Percentiles rank a stretch among this genome's conserved stretches.
Evolutionary conservation across 768 basidiomycete species (phyloP).

Genomic region (Lactarius tabidus): DNA sequence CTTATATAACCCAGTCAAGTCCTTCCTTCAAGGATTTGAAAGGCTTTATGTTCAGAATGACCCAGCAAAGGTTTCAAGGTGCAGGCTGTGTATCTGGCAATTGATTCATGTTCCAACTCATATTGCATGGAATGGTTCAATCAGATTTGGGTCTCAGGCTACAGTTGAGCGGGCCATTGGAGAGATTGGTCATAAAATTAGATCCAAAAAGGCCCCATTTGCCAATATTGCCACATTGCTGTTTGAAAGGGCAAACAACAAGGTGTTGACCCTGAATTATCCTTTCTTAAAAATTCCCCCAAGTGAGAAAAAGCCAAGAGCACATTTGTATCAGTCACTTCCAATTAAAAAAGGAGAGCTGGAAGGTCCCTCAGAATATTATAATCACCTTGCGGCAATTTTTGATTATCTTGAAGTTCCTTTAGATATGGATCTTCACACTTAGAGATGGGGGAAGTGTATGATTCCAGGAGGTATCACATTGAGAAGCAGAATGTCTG

Average conservation of each 20-base stretch:
- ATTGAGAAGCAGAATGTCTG: too few relatives aligned
- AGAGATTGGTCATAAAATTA: neutral
- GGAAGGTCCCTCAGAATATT: too few relatives aligned
- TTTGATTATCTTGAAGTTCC: too few relatives aligned
- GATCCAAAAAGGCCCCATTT: conserved; percentile 1
- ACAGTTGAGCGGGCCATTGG: conserved; percentile 5
- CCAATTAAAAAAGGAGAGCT: too few relatives aligned
- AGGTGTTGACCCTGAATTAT: neutral
- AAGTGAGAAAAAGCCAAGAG: too few relatives aligned
- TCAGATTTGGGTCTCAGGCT: conserved; percentile 28
- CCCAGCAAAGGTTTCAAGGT: conserved; percentile 5
- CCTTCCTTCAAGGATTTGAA: conserved; percentile 5
- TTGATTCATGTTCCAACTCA: conserved; percentile 15
- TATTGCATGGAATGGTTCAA: conserved; percentile 37
- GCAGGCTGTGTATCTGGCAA: neutral
- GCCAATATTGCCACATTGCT: neutral
- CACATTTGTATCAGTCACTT: too few relatives aligned
- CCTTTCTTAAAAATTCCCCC: neutral
- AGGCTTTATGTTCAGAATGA: neutral
- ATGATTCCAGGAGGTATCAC: too few relatives aligned
- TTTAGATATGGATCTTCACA: too few relatives aligned
- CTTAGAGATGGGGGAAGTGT: too few relatives aligned
- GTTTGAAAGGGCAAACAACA: neutral
- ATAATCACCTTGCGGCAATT: too few relatives aligned
- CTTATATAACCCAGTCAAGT: neutral